Base-by-base conservation (phyloP, 1,284 basidiomycete species). In the Cryptococcus jaspeensis region DNA sequence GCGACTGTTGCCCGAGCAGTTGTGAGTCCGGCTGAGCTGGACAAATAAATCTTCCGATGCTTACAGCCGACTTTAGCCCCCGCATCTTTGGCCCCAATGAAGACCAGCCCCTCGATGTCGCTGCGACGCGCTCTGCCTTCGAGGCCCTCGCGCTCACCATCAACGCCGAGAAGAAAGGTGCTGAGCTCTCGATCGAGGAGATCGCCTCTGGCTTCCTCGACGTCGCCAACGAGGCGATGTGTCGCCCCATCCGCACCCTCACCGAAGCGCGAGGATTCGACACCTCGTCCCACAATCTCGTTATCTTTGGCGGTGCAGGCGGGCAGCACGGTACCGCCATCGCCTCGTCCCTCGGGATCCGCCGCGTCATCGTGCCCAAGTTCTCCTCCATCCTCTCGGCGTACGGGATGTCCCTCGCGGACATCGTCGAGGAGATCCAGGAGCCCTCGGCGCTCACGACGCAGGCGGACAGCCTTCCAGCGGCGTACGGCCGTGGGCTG, bases 71-170 rank as follows among this genome's bases (percentile, higher is more conserved):
- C 3, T 20, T 7, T 50, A 69, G 69, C 62, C 69, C 71, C 6
- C 66, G 66, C 35, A 67, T 66, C 55, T 83, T 82, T 55, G 81
- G 81, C 2, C 74, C 78, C 9, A 78, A 80, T 37, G 81, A 82
- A 59, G 66, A 81, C 61, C 67, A 80, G 56, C 77, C 76, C 1
- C 71, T 82, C 12, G 81, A 82, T 53, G 61, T 72, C 15, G 73
- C 74, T 15, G 75, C 72, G 0, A 75, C 72, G 32, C 61, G 60
- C 11, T 49, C 50, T 2, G 70, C 72, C 2, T 81, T 83, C 58
- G 66, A 74, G 18, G 58, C 69, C 20, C 66, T 82, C n/a, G 69
- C 74, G 3, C 53, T 64, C 11, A 67, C 76, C 45, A 81, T 82
- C 71, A 80, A 81, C 56, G 46, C 20, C 12, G 62, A 59, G 22